Evolutionary conservation across 2,329 filamentous ascomycete genomes (phyloP), one percentile per base, ranked within the genome.

Genomic region (Herpotrichia juniperi): DNA sequence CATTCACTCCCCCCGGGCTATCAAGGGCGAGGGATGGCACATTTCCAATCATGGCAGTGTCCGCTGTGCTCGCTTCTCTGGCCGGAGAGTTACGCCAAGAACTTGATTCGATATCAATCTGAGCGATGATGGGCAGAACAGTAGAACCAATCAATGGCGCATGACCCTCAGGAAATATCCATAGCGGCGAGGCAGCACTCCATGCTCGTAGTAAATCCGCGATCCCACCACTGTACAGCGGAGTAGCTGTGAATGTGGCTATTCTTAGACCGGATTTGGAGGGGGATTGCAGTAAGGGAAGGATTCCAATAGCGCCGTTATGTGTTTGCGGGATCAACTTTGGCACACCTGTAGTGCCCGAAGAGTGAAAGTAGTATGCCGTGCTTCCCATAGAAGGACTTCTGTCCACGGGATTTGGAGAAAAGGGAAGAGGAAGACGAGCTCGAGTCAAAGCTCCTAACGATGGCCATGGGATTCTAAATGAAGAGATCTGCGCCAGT

Each of bases 201-300:
- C 86, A 87, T 0, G 84, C 79, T 44, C 86, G 74, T 40, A 88
- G 81, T 17, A 83, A 77, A 63, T 88, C 86, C 1, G 85, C 83
- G 8, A 87, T 77, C 0, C 86, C 86, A 1, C 86, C 86, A 58
- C 88, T 85, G 56, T 87, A 88, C 0, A 88, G 74, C 0, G 86
- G 86, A 2, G 86, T 88, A 0, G 85, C 87, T 0, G 85, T 85
- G 58, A 88, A 88, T 0, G 83, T 86, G 0, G 83, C 80, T 2
- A 72, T 63, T 2, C 71, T 46, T 0, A 61, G 35, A 0, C 69
- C 65, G 3, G 68, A 57, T 0, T 62, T 56, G 8, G 1, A 61
- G 61, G 40, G 58, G 11, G 50, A 54, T 9, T 61, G 62, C 12
- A 87, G 77, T 2, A 68, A 68, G 7, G 84, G 83, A 0, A 87